Percentiles rank a stretch among this genome's conserved stretches.
phyloP scores from a whole-genome alignment of 805 yeast species.

The Kuraishia capsulata region DNA sequence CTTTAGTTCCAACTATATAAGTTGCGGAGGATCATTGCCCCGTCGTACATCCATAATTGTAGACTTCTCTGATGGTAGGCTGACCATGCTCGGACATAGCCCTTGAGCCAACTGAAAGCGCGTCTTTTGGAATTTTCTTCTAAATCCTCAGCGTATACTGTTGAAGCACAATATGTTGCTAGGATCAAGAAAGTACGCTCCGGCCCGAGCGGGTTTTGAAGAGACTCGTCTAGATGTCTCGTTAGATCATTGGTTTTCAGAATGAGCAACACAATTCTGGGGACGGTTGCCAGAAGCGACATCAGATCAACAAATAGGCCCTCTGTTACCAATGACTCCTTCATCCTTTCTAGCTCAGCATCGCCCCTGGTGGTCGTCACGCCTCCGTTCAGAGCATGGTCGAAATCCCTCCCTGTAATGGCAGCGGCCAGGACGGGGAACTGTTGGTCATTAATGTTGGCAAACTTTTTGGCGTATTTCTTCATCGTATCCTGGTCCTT shows the following conservation, averaged over 20 bases:
- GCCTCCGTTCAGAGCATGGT: slow-evolving; percentile 61
- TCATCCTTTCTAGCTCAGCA: slow-evolving; percentile 63
- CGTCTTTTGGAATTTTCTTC: slow-evolving; percentile 4
- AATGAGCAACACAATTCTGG: slow-evolving; percentile 76
- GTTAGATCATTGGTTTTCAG: slow-evolving; percentile 92
- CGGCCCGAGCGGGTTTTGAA: slow-evolving; percentile 77
- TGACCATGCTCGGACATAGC: slow-evolving; percentile 21
- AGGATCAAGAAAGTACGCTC: slow-evolving; percentile 81
- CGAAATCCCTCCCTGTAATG: slow-evolving; percentile 86
- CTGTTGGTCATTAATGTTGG: slow-evolving; percentile 67
- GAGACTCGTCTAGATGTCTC: slow-evolving; percentile 75
- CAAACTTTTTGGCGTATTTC: slow-evolving; percentile 66
- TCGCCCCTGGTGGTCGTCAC: slow-evolving; percentile 43
- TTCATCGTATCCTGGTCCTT: slow-evolving; percentile 59
- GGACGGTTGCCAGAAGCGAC: slow-evolving; percentile 70
- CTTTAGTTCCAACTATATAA: neutral
- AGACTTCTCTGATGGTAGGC: slow-evolving; percentile 19
- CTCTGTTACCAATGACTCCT: slow-evolving; percentile 47
- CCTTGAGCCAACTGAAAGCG: slow-evolving; percentile 13
- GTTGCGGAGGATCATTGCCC: slow-evolving; percentile 8
- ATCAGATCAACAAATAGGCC: slow-evolving; percentile 68
- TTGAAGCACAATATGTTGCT: slow-evolving; percentile 81
- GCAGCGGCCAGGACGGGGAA: slow-evolving; percentile 88
- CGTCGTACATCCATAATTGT: slow-evolving; percentile 24
- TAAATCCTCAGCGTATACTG: slow-evolving; percentile 60